These are phyloP conservation scores for Umbelopsis vinacea DNA, from an alignment of 192 early-diverging fungal species.

Conservation along the genomic window DNA sequence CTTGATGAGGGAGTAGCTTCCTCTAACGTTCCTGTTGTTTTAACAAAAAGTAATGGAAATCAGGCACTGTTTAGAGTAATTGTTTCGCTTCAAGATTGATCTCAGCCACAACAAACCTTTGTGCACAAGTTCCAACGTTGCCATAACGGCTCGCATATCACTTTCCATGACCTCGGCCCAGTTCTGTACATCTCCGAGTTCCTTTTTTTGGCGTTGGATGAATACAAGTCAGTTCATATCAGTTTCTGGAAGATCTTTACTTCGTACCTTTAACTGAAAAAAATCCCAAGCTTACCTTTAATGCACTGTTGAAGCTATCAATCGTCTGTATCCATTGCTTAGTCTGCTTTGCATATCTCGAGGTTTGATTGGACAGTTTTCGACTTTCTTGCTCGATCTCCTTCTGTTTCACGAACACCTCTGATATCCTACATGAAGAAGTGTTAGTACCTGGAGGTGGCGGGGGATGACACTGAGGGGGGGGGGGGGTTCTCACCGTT, in stretches of 20 bases:
- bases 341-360: slow-evolving; percentile 63
- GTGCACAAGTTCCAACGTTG: slow-evolving; percentile 60
- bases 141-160: slow-evolving; percentile 78
- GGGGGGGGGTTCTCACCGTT: no score
- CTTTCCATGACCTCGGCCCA: slow-evolving; percentile 85
- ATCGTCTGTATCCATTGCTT: slow-evolving; percentile 81
- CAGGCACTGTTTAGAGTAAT: background rate
- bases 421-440: slow-evolving; percentile 47
- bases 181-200: slow-evolving; percentile 86
- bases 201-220: slow-evolving; percentile 45
- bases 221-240: no score
- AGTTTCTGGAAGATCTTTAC: no score
- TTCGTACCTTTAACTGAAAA: background rate
- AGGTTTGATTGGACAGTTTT: slow-evolving; percentile 51
- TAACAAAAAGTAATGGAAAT: background rate
- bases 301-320: slow-evolving; percentile 71
- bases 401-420: slow-evolving; percentile 66
- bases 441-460: background rate
- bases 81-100: background rate
- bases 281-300: slow-evolving; percentile 69
- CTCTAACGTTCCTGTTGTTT: no score
- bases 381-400: slow-evolving; percentile 68
- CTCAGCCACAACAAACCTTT: slow-evolving; percentile 30
- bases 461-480: no score
- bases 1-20: no score